Evolutionary conservation across 805 yeast species (phyloP).

Genomic region (Pichia kluyveri): DNA sequence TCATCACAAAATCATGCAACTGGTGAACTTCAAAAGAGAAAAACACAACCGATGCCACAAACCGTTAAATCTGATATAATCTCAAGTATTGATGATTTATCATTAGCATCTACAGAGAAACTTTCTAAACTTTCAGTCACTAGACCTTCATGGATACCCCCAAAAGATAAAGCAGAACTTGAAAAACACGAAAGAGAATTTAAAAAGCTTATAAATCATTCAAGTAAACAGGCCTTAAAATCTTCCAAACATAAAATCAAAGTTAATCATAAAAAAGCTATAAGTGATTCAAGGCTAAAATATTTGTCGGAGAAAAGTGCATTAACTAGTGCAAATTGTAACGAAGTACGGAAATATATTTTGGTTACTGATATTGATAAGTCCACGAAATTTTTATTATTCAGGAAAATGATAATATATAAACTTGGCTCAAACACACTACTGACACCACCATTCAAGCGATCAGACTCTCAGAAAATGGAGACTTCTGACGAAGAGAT

Average conservation of each 20-base stretch:
- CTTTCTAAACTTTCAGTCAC: slow-evolving; percentile 45
- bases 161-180: slow-evolving; percentile 46
- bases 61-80: slow-evolving; percentile 16
- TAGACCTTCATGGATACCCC: slow-evolving; percentile 67
- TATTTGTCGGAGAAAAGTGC: slow-evolving; percentile 21
- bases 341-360: slow-evolving; percentile 25
- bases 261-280: slow-evolving; percentile 21
- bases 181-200: slow-evolving; percentile 50
- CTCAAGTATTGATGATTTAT: slow-evolving; percentile 42
- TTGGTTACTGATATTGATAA: slow-evolving; percentile 25
- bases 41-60: slow-evolving; percentile 2
- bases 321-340: slow-evolving; percentile 22
- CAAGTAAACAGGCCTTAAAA: slow-evolving; percentile 24
- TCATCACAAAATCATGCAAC: slow-evolving; percentile 28
- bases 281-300: slow-evolving; percentile 26
- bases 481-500: not conserved
- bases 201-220: slow-evolving; percentile 26
- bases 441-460: slow-evolving; percentile 3
- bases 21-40: slow-evolving; percentile 29
- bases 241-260: slow-evolving; percentile 27
- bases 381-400: slow-evolving; percentile 12
- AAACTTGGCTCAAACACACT: slow-evolving; percentile 1
- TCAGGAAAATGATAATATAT: slow-evolving; percentile 12
- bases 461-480: not conserved
- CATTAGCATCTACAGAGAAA: slow-evolving; percentile 54